Evolutionary conservation across 2,329 filamentous ascomycete species (phyloP), one percentile per base, ranked within the genome.

Genomic region (Trichoderma breve): DNA sequence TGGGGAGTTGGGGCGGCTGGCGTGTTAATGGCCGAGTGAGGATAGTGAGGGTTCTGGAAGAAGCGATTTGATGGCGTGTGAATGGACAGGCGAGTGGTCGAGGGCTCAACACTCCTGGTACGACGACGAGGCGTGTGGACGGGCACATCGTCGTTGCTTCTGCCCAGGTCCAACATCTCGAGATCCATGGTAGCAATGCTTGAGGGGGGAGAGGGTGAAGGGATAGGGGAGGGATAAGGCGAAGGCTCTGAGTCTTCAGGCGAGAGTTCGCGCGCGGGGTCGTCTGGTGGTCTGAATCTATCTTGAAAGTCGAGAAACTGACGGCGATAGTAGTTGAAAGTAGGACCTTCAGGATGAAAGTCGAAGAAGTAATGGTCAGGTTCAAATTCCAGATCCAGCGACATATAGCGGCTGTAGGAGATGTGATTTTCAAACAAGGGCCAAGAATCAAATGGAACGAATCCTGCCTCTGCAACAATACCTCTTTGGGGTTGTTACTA

Each of bases 1-100:
- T 91, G 89, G 0, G 89, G 89, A 21, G 89, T 91, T 3, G 84
- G 82, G 3, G 82, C 82, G 78, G 77, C 86, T 2, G 86, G 87
- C 39, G 82, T 83, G 11, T 81, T 81, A 15, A 81, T 77, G 36
- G 81, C 76, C 3, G 82, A 83, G 65, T 81, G 82, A 61, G 82
- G 79, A 15, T 67, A 67, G 26, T 67, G 53, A 36, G 82, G 76
- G 21, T 83, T 80, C 30, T 81, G 80, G 3, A 80, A 73, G 34
- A 76, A 76, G 43, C 81, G 80, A 67, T 82, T 78, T 73, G 84
- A 83, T 3, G 84, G 84, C 4, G 85, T 85, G 71, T 82, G 81
- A n/a, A 84, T 72, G 8, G 83, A 81, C 14, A 77, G 79, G 60
- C 79, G 81, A 26, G 80, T 81, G 14, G 85, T 83, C 6, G 81